phyloP scores from a whole-genome alignment of 176 grass and related monocot genomes.

The Melocanna baccifera region DNA sequence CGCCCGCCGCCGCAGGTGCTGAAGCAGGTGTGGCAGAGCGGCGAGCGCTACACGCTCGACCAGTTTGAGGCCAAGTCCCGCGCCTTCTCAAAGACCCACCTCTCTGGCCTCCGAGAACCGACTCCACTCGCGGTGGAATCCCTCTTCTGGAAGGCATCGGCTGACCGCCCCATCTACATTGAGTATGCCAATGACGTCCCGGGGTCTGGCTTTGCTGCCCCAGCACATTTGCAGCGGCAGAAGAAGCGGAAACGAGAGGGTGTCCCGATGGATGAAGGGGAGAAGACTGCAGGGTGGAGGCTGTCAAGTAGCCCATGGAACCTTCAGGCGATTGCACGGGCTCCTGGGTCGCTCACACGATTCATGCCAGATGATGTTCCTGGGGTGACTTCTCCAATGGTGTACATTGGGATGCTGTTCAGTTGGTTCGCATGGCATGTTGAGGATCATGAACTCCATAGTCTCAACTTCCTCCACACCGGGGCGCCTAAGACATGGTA shows the following conservation, averaged over 20 bases:
- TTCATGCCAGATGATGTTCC: conserved; percentile 98
- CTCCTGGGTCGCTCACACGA: conserved; percentile 78
- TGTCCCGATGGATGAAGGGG: conserved; percentile 16
- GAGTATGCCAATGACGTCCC: conserved; percentile 99
- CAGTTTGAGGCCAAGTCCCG: conserved; percentile 90
- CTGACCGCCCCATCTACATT: conserved; percentile 72
- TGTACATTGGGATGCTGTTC: conserved; percentile 97
- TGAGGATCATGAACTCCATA: conserved; percentile 96
- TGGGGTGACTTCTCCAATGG: conserved; percentile 90
- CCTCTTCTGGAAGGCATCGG: conserved; percentile 80
- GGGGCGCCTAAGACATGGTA: conserved; percentile 92
- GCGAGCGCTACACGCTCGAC: conserved; percentile 78
- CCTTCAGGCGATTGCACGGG: conserved; percentile 72
- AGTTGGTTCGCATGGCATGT: conserved; percentile 99
- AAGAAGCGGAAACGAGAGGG: conserved; percentile 42
- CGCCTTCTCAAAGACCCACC: conserved; percentile 55
- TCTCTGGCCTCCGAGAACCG: conserved; percentile 58
- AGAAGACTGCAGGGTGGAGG: conserved; percentile 59
- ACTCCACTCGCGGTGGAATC: conserved; percentile 64
- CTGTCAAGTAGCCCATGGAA: conserved; percentile 95
- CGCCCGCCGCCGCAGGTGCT: conserved; percentile 46
- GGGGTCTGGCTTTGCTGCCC: conserved; percentile 68
- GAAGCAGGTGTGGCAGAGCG: conserved; percentile 98
- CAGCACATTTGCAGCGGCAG: neutral
- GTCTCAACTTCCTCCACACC: conserved; percentile 84